Conservation (phyloP, 1,139 yeast species). For the Sugiyamaella pinicola region DNA sequence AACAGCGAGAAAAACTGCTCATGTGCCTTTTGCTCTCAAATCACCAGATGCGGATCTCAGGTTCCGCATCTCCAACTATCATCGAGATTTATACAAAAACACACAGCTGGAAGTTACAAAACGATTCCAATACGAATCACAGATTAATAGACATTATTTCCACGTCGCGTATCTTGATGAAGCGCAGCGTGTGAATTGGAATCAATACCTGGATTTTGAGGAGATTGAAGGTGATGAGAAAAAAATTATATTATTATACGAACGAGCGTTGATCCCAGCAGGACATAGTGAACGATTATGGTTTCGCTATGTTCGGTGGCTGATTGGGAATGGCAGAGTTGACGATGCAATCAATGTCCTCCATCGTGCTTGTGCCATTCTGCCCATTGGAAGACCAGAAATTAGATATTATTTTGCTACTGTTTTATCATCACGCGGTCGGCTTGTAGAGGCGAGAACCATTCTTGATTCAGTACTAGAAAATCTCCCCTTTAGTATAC, state of each 20-base stretch:
- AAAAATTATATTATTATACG: conserved; percentile 52
- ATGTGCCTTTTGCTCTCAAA: not conserved
- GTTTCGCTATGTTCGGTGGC: conserved; percentile 59
- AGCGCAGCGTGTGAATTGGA: conserved; percentile 61
- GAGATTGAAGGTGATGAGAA: conserved; percentile 42
- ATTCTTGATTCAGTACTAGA: conserved; percentile 36
- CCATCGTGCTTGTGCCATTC: conserved; percentile 38
- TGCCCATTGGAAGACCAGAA: conserved; percentile 42
- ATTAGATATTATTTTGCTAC: conserved; percentile 40
- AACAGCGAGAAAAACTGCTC: not conserved
- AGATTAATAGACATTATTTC: conserved; percentile 55
- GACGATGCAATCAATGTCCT: conserved; percentile 35
- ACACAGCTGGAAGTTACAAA: conserved; percentile 62
- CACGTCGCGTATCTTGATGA: conserved; percentile 49
- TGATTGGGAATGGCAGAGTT: conserved; percentile 30
- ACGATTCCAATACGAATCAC: conserved; percentile 61
- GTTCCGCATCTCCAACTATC: conserved; percentile 34
- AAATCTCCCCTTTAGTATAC: conserved; percentile 38
- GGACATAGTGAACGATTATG: conserved; percentile 60
- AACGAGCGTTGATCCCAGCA: conserved; percentile 51
- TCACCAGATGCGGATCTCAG: conserved; percentile 38
- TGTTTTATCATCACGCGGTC: conserved; percentile 38
- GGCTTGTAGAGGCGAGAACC: conserved; percentile 36
- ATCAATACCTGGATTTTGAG: conserved; percentile 57
- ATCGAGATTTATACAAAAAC: conserved; percentile 56